phyloP scores from a whole-genome alignment of 768 basidiomycete genomes.

The Mycena capillaripes region DNA sequence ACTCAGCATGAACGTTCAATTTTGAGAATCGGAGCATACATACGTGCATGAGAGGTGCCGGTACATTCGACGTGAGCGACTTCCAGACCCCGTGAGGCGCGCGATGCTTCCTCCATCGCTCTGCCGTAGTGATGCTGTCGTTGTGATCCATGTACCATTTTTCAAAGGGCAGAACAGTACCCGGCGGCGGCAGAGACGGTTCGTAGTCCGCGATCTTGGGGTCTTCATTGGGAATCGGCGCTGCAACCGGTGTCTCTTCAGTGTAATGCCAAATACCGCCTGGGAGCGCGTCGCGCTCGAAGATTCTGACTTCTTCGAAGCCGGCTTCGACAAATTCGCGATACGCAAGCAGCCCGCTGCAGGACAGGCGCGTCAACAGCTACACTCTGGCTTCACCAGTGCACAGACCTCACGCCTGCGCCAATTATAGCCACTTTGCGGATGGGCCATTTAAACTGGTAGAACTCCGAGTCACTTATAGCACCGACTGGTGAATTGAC shows the following conservation, averaged over 20 bases:
- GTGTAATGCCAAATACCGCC: constrained; percentile 60
- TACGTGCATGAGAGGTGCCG: constrained; percentile 53
- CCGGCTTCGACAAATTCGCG: constrained; percentile 52
- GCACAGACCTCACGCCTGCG: constrained; percentile 53
- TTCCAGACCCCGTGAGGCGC: constrained; percentile 56
- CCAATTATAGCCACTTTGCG: constrained; percentile 56
- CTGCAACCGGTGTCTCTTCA: constrained; percentile 49
- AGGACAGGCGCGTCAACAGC: background rate
- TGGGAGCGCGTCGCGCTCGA: constrained; percentile 50
- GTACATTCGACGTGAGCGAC: constrained; percentile 50
- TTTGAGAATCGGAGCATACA: background rate
- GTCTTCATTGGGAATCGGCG: constrained; percentile 52
- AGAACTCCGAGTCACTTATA: constrained; percentile 33
- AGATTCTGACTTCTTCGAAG: constrained; percentile 40
- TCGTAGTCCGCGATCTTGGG: constrained; percentile 49
- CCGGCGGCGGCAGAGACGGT: constrained; percentile 51
- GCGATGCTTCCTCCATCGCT: constrained; percentile 47
- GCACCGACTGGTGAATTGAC: constrained; percentile 21
- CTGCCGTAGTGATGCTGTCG: constrained; percentile 36
- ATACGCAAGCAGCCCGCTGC: constrained; percentile 52
- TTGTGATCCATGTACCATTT: constrained; percentile 27
- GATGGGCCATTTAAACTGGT: constrained; percentile 55
- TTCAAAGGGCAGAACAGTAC: constrained; percentile 47
- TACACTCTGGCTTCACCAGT: background rate
- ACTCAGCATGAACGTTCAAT: background rate